These are phyloP conservation scores for Henckelia pumila DNA, from an alignment of 257 asterid genomes.

Conservation along the genomic window DNA sequence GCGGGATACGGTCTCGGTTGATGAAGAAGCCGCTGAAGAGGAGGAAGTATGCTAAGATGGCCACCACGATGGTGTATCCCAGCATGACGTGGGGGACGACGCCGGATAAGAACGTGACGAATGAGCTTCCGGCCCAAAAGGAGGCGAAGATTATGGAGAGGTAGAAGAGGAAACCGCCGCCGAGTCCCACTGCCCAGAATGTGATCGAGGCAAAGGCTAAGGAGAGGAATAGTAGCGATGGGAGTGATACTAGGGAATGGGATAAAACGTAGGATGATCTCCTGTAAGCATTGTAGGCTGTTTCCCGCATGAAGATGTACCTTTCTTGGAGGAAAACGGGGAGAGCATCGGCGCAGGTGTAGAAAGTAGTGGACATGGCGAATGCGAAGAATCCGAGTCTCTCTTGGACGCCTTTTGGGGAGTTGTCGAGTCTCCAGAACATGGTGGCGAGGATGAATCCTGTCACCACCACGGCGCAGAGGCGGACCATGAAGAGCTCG, in stretches of 20 bases:
- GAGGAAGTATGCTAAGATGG: conserved; percentile 63
- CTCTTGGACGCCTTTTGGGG: conserved; percentile 69
- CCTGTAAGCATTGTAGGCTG: conserved; percentile 67
- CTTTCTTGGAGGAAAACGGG: conserved; percentile 72
- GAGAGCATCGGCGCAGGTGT: conserved; percentile 77
- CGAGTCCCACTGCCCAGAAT: conserved; percentile 70
- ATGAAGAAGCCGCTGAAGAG: conserved; percentile 85
- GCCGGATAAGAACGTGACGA: conserved; percentile 72
- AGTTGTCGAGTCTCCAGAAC: conserved; percentile 61
- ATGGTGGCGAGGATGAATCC: conserved; percentile 73
- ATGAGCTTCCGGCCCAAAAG: conserved; percentile 82
- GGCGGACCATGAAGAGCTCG: conserved; percentile 58
- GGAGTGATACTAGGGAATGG: conserved; percentile 54
- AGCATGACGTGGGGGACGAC: conserved; percentile 80
- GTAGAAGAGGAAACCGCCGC: conserved; percentile 68
- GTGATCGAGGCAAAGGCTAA: conserved; percentile 59
- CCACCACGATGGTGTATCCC: conserved; percentile 74
- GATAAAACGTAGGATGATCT: conserved; percentile 68
- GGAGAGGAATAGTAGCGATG: conserved; percentile 49
- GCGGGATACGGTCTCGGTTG: conserved; percentile 65
- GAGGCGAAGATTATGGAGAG: conserved; percentile 54
- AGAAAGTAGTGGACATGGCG: conserved; percentile 77
- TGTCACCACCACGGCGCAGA: conserved; percentile 53
- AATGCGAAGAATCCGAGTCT: conserved; percentile 73
- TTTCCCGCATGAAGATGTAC: conserved; percentile 74